phyloP scores from a whole-genome alignment of 768 basidiomycete species.

The Mycena galericulata region DNA sequence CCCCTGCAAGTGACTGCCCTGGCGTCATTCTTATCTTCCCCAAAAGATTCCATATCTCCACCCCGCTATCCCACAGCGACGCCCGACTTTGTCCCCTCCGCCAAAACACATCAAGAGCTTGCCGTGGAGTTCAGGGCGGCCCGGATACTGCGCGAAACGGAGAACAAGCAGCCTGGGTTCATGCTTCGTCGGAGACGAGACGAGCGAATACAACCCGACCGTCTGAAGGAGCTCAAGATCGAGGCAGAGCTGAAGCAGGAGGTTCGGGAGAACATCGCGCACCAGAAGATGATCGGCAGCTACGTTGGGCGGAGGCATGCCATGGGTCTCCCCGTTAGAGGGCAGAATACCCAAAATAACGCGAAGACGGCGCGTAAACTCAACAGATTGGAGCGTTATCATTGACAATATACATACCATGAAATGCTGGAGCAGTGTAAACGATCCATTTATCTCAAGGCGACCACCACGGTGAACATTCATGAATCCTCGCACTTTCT shows the following conservation, averaged over 20 bases:
- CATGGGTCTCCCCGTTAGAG: constrained; percentile 93
- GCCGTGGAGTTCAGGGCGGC: constrained; percentile 53
- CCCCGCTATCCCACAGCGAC: constrained; percentile 76
- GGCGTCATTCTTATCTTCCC: constrained; percentile 95
- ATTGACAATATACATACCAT: constrained; percentile 18
- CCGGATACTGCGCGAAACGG: constrained; percentile 46
- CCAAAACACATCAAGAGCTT: constrained; percentile 54
- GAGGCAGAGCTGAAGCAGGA: constrained; percentile 88
- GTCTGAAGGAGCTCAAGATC: constrained; percentile 80
- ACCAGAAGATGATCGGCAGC: constrained; percentile 93
- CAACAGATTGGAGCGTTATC: constrained; percentile 82
- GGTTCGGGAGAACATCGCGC: constrained; percentile 91
- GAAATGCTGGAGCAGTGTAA: neutral
- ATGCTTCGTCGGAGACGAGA: constrained; percentile 25
- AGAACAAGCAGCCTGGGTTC: constrained; percentile 43
- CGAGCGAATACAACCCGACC: constrained; percentile 57
- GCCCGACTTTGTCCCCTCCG: constrained; percentile 60
- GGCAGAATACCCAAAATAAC: constrained; percentile 93
- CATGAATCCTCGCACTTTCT: no score
- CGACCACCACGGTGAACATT: no score
- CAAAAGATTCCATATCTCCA: constrained; percentile 76
- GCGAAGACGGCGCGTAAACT: constrained; percentile 91
- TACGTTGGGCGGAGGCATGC: constrained; percentile 95
- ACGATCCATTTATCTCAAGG: no score
- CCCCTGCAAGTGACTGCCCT: constrained; percentile 90